These are phyloP conservation scores for Gonapodya sp. DNA, from an alignment of 192 early-diverging fungal species.

Conservation along the genomic window DNA sequence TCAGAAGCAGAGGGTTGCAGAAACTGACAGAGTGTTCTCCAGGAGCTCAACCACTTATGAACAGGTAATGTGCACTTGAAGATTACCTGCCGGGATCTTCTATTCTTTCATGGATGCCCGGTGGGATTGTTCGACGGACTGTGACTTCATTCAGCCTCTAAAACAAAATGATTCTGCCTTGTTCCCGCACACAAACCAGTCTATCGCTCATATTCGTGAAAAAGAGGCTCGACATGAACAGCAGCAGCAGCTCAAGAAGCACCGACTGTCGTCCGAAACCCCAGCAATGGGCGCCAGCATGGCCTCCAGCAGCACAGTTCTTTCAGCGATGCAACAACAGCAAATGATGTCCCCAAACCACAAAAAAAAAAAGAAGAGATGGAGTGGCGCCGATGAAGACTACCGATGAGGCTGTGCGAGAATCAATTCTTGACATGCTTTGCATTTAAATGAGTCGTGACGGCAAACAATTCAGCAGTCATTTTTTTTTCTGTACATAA, in stretches of 20 bases:
- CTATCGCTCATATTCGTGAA: neutral
- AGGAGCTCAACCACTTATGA: conserved; percentile 48
- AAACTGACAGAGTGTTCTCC: conserved; percentile 78
- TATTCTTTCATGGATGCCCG: too few relatives aligned
- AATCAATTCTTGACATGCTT: too few relatives aligned
- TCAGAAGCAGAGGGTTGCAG: conserved; percentile 57
- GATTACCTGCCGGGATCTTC: too few relatives aligned
- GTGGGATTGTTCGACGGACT: too few relatives aligned
- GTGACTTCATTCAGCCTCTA: too few relatives aligned
- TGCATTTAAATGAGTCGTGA: too few relatives aligned
- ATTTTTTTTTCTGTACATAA: too few relatives aligned
- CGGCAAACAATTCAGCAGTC: too few relatives aligned
- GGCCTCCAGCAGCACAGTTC: neutral
- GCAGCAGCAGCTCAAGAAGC: neutral
- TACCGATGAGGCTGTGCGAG: too few relatives aligned
- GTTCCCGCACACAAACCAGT: neutral
- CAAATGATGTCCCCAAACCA: neutral
- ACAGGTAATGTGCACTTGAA: too few relatives aligned
- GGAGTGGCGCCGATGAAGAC: neutral
- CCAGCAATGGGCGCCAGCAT: neutral
- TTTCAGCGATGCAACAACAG: neutral
- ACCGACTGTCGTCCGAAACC: neutral
- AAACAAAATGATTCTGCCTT: neutral
- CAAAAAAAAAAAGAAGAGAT: neutral
- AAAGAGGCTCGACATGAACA: neutral